Evolutionary conservation across 2,329 filamentous ascomycete genomes (phyloP).

Genomic region (Biscogniauxia sp.): DNA sequence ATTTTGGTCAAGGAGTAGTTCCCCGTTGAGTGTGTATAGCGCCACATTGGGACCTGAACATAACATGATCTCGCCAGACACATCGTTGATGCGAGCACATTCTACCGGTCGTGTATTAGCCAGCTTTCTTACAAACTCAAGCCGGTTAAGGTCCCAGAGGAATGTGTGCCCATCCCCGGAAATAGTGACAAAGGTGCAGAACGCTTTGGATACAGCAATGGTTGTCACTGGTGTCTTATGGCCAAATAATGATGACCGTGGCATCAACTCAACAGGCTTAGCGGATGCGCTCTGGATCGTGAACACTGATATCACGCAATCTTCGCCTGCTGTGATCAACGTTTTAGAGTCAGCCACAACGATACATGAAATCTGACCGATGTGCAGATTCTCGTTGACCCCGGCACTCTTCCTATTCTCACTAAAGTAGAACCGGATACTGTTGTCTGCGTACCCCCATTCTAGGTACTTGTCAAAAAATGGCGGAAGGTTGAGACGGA

Average conservation of each 20-base stretch:
- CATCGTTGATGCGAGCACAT: slow-evolving; percentile 84
- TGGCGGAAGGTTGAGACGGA: slow-evolving; percentile 83
- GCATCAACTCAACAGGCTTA: slow-evolving; percentile 75
- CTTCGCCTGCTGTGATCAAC: slow-evolving; percentile 85
- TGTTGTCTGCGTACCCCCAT: slow-evolving; percentile 94
- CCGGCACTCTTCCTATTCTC: slow-evolving; percentile 81
- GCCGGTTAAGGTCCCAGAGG: slow-evolving; percentile 90
- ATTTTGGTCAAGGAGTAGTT: slow-evolving; percentile 76
- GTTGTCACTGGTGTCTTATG: slow-evolving; percentile 81
- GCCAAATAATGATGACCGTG: slow-evolving; percentile 80
- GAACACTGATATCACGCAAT: slow-evolving; percentile 88
- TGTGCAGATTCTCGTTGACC: slow-evolving; percentile 89
- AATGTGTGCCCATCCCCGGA: slow-evolving; percentile 79
- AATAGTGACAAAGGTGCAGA: slow-evolving; percentile 82
- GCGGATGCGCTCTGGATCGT: slow-evolving; percentile 60
- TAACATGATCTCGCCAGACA: slow-evolving; percentile 84
- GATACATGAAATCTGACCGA: slow-evolving; percentile 81
- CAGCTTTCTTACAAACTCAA: slow-evolving; percentile 79
- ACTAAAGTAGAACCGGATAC: slow-evolving; percentile 83
- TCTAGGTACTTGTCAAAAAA: slow-evolving; percentile 87
- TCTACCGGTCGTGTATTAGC: slow-evolving; percentile 58
- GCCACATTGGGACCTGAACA: slow-evolving; percentile 73
- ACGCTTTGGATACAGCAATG: slow-evolving; percentile 82
- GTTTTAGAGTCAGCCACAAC: slow-evolving; percentile 87
- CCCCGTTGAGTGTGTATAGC: slow-evolving; percentile 86